Evolutionary conservation across 1,139 yeast genomes (phyloP), one percentile per base, ranked within the genome.

Genomic region (Blastobotrys capitulatus): DNA sequence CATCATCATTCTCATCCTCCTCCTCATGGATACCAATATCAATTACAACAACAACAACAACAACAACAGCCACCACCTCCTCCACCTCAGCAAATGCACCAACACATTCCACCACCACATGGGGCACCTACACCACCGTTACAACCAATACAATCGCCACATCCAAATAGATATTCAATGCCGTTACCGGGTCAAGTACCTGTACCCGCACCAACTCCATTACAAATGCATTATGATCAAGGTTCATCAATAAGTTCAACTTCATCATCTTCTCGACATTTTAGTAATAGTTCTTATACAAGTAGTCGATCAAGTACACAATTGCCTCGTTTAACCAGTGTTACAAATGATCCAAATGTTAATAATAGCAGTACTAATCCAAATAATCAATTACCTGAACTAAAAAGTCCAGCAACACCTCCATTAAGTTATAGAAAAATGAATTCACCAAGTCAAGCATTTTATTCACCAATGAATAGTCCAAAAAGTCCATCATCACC

Each of bases 401-500:
- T 32, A 4, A 32, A 32, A 32, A 15, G 18, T 15, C 36, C 36
- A 5, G 36, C 36, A 15, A 32, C 36, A 5, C 36, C 36, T 15
- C 36, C 40, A 6, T 16, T 37, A 37, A 37, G 6, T 18, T 32
- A 32, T 19, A 27, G 44, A 26, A 18, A 40, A 13, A 12, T 40
- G 16, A 26, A 7, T 6, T 32, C 36, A 5, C 36, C 36, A 15
- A 32, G 18, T 15, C 36, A 32, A 32, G 16, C 36, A 18, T 32
- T 15, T 18, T 32, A 32, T 18, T 32, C 36, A 18, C 36, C 49
- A 29, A 38, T 26, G 2, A 15, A 37, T n/a, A 38, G 38, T n/a
- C 38, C 44, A 6, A 18, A 34, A 12, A 36, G 47, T 19, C 31
- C 53, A 31, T 26, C 43, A 19, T 36, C 53, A 12, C 32, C 53